Evolutionary conservation across 805 yeast species (phyloP).

Genomic region (Wickerhamiella bombiphila): DNA sequence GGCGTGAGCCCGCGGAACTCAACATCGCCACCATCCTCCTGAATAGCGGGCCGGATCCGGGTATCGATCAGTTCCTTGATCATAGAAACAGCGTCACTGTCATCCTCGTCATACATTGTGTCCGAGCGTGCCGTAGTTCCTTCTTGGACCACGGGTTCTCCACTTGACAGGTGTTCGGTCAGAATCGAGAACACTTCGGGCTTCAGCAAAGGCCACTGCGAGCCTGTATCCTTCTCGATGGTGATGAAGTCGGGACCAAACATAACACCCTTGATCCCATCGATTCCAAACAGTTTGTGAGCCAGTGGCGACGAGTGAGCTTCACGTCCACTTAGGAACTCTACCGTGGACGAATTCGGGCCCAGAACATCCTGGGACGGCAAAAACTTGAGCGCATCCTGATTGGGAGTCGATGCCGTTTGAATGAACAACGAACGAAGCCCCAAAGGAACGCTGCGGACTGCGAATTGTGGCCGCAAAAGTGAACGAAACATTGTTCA

Average conservation of each 20-base stretch:
- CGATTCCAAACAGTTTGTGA: conserved; percentile 53
- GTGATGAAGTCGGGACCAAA: conserved; percentile 77
- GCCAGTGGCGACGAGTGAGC: conserved; percentile 68
- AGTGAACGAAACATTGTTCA: no score
- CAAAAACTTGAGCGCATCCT: conserved; percentile 67
- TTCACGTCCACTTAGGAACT: conserved; percentile 60
- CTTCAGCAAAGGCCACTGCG: conserved; percentile 58
- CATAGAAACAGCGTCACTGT: conserved; percentile 70
- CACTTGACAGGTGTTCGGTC: conserved; percentile 32
- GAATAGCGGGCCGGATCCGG: conserved; percentile 91
- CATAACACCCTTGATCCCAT: conserved; percentile 63
- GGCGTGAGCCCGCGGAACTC: conserved; percentile 77
- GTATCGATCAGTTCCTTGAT: conserved; percentile 87
- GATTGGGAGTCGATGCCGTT: conserved; percentile 76
- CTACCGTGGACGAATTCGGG: conserved; percentile 44
- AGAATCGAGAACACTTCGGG: conserved; percentile 41
- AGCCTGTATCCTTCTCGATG: conserved; percentile 46
- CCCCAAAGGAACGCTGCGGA: neutral
- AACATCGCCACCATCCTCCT: conserved; percentile 97
- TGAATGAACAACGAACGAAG: conserved; percentile 35
- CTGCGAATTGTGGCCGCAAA: no score
- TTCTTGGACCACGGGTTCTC: conserved; percentile 36
- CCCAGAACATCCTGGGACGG: conserved; percentile 62
- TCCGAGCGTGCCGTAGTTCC: conserved; percentile 25
- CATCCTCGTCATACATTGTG: conserved; percentile 44